A percentile compares a stretch with the other conserved stretches of the same genome.
Evolutionary conservation across 1,139 yeast genomes (phyloP).

Genomic region (Spathaspora sp.): DNA sequence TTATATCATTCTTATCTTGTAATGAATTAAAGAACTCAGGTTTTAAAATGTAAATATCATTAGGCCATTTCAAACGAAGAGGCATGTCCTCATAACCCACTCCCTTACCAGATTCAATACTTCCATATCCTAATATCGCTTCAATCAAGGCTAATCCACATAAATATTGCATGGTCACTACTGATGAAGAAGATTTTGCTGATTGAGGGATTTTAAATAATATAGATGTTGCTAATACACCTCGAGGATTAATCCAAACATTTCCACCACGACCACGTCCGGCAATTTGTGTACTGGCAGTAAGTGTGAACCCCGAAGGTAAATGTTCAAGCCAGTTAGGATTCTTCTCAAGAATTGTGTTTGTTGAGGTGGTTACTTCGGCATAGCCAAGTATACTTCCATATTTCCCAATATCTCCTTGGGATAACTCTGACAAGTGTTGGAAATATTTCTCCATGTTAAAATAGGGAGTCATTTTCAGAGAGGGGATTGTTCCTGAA

Average conservation of each 20-base stretch:
- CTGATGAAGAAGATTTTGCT: constrained; percentile 26
- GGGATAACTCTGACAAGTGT: constrained; percentile 33
- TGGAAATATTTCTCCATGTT: constrained; percentile 58
- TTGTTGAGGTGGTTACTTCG: constrained; percentile 90
- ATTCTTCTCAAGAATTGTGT: constrained; percentile 73
- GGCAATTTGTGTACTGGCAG: constrained; percentile 81
- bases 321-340: constrained; percentile 52
- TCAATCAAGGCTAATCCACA: constrained; percentile 82
- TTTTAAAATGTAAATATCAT: constrained; percentile 77
- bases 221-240: constrained; percentile 82
- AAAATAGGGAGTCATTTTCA: constrained; percentile 67
- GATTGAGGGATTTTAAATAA: constrained; percentile 63
- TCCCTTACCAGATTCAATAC: constrained; percentile 35
- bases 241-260: constrained; percentile 92
- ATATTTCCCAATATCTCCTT: constrained; percentile 31
- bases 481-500: constrained; percentile 43
- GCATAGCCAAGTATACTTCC: constrained; percentile 75
- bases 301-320: constrained; percentile 72
- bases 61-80: constrained; percentile 92
- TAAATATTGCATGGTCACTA: constrained; percentile 85
- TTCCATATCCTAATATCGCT: constrained; percentile 65
- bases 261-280: constrained; percentile 97
- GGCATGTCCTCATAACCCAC: constrained; percentile 75
- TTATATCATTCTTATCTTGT: constrained; percentile 28
- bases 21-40: constrained; percentile 51